These are phyloP conservation scores for Boletellus emodensis DNA, from an alignment of 768 basidiomycete species.

Conservation along the genomic window DNA sequence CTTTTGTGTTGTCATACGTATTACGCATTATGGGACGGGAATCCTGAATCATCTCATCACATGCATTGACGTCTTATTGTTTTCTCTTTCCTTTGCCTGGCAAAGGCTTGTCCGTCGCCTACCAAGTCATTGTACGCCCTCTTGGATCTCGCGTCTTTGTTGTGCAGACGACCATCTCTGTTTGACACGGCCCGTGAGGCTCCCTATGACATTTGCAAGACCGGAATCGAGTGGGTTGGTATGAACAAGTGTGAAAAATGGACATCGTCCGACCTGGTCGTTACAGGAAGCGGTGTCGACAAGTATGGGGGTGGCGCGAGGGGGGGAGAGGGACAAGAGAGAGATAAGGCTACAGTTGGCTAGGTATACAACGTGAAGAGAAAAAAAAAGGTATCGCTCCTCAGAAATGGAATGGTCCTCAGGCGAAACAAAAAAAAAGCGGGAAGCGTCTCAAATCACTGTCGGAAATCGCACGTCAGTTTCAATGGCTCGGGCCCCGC, in stretches of 20 bases:
- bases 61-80: conserved; percentile 5
- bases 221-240: neutral
- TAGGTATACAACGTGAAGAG: conserved; percentile 33
- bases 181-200: neutral
- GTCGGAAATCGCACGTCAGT: neutral
- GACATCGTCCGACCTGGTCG: too few relatives aligned
- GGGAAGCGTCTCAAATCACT: conserved; percentile 35
- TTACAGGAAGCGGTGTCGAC: too few relatives aligned
- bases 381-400: conserved; percentile 14
- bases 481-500: too few relatives aligned
- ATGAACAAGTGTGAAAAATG: neutral
- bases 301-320: neutral
- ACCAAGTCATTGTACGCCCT: conserved; percentile 1
- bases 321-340: neutral
- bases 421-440: conserved; percentile 1
- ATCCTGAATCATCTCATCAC: conserved; percentile 18
- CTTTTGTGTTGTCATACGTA: conserved; percentile 16
- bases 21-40: conserved; percentile 26
- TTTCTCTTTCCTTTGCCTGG: neutral
- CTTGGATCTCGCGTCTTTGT: too few relatives aligned
- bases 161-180: too few relatives aligned
- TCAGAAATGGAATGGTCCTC: conserved; percentile 2
- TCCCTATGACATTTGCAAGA: too few relatives aligned
- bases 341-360: conserved; percentile 36
- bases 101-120: neutral